Base-by-base conservation (phyloP, 495 filamentous ascomycete species). In the Neurospora sp. region DNA sequence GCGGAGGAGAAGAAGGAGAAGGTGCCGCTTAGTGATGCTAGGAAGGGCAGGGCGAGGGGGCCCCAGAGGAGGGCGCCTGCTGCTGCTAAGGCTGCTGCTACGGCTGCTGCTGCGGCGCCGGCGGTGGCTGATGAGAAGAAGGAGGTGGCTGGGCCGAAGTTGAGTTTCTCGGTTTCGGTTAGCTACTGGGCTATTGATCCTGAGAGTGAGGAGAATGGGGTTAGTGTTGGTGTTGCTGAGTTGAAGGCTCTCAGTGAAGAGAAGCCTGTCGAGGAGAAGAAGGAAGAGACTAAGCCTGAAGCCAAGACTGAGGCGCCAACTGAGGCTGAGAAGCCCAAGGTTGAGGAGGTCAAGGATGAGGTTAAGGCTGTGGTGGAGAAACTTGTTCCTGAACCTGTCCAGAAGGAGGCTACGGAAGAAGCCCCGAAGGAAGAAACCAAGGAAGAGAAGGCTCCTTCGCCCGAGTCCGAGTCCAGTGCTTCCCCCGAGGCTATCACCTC, bases 21-120 rank as follows among this genome's bases (percentile, higher is more conserved):
- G 81, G 88, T 85, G 20, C 93, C 94, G 14, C 82, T 99, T 39
- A 86, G 83, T 41, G 96, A 98, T 83, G 93, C 94, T 39, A 87
- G 96, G 71, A 98, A 98, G 83, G 89, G 94, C 16, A 85, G 96
- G 72, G 96, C 96, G 20, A 91, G 92, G 75, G 96, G 96, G 31
- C 96, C 96, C 9, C 90, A 92, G 76, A 88, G 96, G 74, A 86
- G 96, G 79, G 87, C 87, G 11, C 87, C 87, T 1, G 83, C 85
- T 54, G 91, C 90, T 83, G 79, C 77, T 37, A 77, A 81, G 8
- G 79, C 79, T 40, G 76, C 84, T 39, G 79, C 77, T 69, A 75
- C 81, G 31, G 72, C 78, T 62, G 73, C 72, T 18, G 69, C 71
- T 7, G 73, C 69, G 7, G 42, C 71, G 5, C 75, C 75, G 74